A percentile compares a stretch with the other conserved stretches of the same genome.
Evolutionary conservation across 1,284 basidiomycete genomes (phyloP).

Genomic region (Afroboletus lepidellus): DNA sequence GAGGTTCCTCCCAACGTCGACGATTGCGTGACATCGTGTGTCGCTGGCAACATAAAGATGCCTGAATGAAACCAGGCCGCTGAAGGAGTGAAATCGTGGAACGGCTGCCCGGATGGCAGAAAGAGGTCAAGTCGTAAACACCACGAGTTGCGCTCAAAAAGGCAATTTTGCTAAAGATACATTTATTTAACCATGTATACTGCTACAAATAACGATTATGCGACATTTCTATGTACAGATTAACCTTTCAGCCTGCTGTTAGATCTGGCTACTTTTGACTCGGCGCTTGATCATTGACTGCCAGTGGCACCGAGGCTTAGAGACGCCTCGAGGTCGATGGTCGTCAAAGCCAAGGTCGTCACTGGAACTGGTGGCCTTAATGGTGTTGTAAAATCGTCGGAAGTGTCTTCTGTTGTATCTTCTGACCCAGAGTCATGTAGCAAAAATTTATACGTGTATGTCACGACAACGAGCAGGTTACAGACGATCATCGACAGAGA

Average conservation of each 20-base stretch:
- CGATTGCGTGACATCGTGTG: constrained; percentile 18
- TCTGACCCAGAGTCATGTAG: neutral
- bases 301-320: neutral
- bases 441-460: constrained; percentile 18
- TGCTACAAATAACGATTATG: neutral
- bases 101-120: neutral
- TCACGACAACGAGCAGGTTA: constrained; percentile 30
- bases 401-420: neutral
- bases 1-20: constrained; percentile 15
- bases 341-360: neutral
- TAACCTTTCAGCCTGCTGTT: neutral
- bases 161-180: too few relatives aligned
- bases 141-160: neutral
- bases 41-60: constrained; percentile 5
- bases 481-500: constrained; percentile 24
- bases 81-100: constrained; percentile 21
- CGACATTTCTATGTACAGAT: neutral
- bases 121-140: neutral
- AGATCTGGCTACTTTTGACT: neutral
- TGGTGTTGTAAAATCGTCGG: neutral
- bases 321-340: neutral
- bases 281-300: neutral
- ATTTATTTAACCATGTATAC: too few relatives aligned
- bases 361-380: neutral
- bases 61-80: neutral